Evolutionary conservation across 2,329 filamentous ascomycete genomes (phyloP).

Genomic region (Diaporthe velutina): DNA sequence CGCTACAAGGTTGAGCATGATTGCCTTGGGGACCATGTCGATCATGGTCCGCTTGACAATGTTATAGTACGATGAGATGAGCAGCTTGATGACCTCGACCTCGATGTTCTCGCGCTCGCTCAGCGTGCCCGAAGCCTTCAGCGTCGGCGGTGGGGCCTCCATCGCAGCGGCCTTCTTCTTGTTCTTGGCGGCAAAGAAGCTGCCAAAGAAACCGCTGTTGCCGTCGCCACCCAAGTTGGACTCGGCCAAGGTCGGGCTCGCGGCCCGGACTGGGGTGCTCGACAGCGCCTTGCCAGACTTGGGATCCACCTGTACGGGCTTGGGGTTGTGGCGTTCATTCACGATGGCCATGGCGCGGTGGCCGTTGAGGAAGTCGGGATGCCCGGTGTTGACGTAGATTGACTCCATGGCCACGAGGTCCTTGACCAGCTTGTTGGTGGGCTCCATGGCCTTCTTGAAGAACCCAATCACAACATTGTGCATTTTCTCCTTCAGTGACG

Average conservation of each 20-base stretch:
- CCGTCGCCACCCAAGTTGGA: slow-evolving; percentile 56
- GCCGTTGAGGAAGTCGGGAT: slow-evolving; percentile 97
- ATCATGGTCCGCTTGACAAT: slow-evolving; percentile 99
- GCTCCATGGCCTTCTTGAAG: slow-evolving; percentile 99
- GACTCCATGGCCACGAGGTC: slow-evolving; percentile 96
- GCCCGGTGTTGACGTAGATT: slow-evolving; percentile 98
- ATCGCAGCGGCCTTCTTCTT: slow-evolving; percentile 99
- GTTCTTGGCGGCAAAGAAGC: slow-evolving; percentile 99
- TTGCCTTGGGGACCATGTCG: slow-evolving; percentile 99
- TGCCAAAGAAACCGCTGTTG: slow-evolving; percentile 93
- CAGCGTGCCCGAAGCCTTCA: slow-evolving; percentile 94
- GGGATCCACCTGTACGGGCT: slow-evolving; percentile 95
- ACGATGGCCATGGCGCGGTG: slow-evolving; percentile 96
- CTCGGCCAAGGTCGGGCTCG: slow-evolving; percentile 78
- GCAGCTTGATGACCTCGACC: slow-evolving; percentile 97
- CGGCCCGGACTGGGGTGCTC: slow-evolving; percentile 77
- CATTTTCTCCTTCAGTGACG: slow-evolving; percentile 96
- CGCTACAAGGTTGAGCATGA: slow-evolving; percentile 97
- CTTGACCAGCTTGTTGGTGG: slow-evolving; percentile 95
- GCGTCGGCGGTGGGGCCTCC: slow-evolving; percentile 91
- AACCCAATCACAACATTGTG: slow-evolving; percentile 92
- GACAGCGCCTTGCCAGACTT: slow-evolving; percentile 96
- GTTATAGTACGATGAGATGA: slow-evolving; percentile 98
- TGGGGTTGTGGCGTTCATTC: slow-evolving; percentile 89
- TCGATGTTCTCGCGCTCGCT: slow-evolving; percentile 96